phyloP scores from a whole-genome alignment of 2,329 filamentous ascomycete genomes.

The Elsinoe fawcettii region DNA sequence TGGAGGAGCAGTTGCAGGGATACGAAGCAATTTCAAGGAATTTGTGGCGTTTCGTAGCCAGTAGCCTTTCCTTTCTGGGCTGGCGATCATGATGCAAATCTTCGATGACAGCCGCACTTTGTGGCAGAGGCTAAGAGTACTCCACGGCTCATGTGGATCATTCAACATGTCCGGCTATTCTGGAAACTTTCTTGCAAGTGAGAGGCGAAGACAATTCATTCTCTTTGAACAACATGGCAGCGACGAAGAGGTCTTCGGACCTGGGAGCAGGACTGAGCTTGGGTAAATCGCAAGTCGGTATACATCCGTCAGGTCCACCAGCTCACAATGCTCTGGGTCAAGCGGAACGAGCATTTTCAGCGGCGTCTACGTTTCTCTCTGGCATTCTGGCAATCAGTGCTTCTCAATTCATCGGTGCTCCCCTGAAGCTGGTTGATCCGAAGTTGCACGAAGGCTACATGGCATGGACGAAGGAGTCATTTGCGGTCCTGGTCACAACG shows the following conservation, averaged over 20 bases:
- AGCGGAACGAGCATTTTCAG: conserved; percentile 43
- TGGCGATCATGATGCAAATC: conserved; percentile 6
- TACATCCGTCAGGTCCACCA: conserved; percentile 37
- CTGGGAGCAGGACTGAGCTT: conserved; percentile 38
- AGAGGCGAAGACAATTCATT: conserved; percentile 15
- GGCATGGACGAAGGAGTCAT: conserved; percentile 76
- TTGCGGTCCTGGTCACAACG: conserved; percentile 68
- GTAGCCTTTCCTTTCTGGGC: not conserved
- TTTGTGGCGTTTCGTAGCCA: conserved; percentile 6
- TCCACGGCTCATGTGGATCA: conserved; percentile 8
- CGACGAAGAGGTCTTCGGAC: conserved; percentile 23
- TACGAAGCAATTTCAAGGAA: conserved; percentile 9
- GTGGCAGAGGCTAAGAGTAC: conserved; percentile 1
- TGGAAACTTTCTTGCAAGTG: not conserved
- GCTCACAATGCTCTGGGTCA: conserved; percentile 42
- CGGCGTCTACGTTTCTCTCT: conserved; percentile 44
- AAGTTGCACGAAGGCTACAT: conserved; percentile 81
- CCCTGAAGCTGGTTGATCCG: conserved; percentile 67
- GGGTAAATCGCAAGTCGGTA: conserved; percentile 27
- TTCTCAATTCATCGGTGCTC: conserved; percentile 68
- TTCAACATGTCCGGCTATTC: not conserved
- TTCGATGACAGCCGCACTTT: conserved; percentile 14
- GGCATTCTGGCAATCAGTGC: conserved; percentile 47
- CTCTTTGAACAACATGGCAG: conserved; percentile 3
- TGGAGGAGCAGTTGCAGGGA: conserved; percentile 6